These are phyloP conservation scores for Chionographis japonica DNA, from an alignment of 106 monocot genomes.

Conservation along the genomic window DNA sequence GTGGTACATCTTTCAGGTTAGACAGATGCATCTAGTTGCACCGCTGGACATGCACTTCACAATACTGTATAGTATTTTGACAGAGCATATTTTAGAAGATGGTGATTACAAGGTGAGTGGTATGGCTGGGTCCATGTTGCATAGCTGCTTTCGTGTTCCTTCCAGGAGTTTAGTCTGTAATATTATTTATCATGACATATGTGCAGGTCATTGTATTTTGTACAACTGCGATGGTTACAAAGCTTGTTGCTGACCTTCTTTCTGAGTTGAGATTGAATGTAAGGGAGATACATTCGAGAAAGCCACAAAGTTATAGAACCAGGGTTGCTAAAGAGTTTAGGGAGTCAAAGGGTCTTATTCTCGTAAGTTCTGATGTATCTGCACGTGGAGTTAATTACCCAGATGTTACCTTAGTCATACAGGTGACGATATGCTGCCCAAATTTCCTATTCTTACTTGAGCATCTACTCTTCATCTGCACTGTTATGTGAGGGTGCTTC, in stretches of 20 bases:
- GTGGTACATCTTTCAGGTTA: constrained; percentile 38
- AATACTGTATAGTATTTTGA: constrained; percentile 51
- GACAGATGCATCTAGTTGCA: constrained; percentile 64
- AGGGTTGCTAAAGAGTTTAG: constrained; percentile 72
- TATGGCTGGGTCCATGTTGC: neutral
- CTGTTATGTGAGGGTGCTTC: neutral
- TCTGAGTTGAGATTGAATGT: constrained; percentile 65
- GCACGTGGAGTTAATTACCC: constrained; percentile 81
- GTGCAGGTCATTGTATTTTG: constrained; percentile 76
- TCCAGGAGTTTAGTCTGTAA: neutral
- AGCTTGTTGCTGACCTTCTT: constrained; percentile 57
- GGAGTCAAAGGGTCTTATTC: constrained; percentile 78
- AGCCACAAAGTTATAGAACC: constrained; percentile 68
- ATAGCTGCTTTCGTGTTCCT: neutral
- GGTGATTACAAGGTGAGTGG: constrained; percentile 62
- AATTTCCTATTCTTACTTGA: neutral
- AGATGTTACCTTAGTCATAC: constrained; percentile 70
- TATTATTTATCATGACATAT: constrained; percentile 8
- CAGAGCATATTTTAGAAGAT: constrained; percentile 69
- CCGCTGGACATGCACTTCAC: constrained; percentile 67
- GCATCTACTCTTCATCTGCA: too few relatives aligned
- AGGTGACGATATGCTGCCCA: constrained; percentile 25
- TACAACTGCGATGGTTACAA: constrained; percentile 76
- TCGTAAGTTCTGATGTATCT: constrained; percentile 82
- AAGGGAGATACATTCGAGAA: constrained; percentile 76